Evolutionary conservation across 1,284 basidiomycete species (phyloP), one percentile per base, ranked within the genome.

Genomic region (Phylloboletellus chloephorus): DNA sequence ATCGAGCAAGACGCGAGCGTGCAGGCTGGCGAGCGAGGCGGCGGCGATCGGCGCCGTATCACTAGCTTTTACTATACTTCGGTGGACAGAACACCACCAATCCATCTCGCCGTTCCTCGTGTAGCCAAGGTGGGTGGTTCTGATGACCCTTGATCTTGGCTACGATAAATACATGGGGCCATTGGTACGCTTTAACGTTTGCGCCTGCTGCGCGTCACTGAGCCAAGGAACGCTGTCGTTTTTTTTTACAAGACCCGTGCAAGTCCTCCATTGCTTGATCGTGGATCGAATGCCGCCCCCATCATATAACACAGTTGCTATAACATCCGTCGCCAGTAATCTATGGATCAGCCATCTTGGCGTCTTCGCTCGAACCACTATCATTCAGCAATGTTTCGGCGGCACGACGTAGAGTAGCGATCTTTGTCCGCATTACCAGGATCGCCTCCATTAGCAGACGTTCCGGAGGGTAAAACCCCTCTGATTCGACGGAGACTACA

Each of bases 401-500:
- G 0, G 81, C 82, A 8, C 65, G 61, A 37, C 72, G 71, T 10
- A 89, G 69, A 3, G 62, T 67, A 3, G 73, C 65, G 31, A 97
- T 79, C 63, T 98, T 98, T 28, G 71, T 69, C 26, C 89, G 75
- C 76, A 98, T 83, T 36, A 96, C 83, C 32, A 73, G 72, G 56
- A 94, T 77, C 0, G 94, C 76, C 53, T 94, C 88, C 0, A 82
- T 82, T 6, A 97, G 67, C n/a, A 98, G 68, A 29, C 85, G 75
- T 61, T 94, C 79, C 0, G 94, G 92, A 11, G 75, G 66, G 60
- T 96, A 96, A 17, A 90, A 78, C 2, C 93, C 86, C 50, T 93
- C 88, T 0, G 89, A 91, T 65, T 98, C 93, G 39, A 98, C 73
- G 49, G 79, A 87, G 71, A 91, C 92, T 95, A 52, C 4, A 45